Conservation (phyloP, 345 rosid genomes). For the rapeseed (Brassica napus) region Da-Ae NC_063434.1:28313001-28313500, state of each 20-base stretch:
- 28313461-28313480: neutral
- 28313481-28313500: neutral
- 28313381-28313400: conserved; percentile 16
- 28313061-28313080: neutral
- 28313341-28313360: neutral
- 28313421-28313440: neutral
- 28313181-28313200: neutral
- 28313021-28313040: neutral
- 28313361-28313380: neutral
- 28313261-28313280: neutral
- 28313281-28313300: conserved; percentile 6
- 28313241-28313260: neutral
- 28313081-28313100: neutral
- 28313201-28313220: neutral
- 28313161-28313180: conserved; percentile 7
- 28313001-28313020: neutral
- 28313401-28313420: conserved; percentile 6
- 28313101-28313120: neutral
- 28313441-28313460: neutral
- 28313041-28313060: neutral
- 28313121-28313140: neutral
- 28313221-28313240: conserved; percentile 17
- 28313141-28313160: neutral
- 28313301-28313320: neutral
- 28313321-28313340: conserved; percentile 7